Conservation (phyloP, 73 alveolate species). For the Symbiodinium natans region DNA sequence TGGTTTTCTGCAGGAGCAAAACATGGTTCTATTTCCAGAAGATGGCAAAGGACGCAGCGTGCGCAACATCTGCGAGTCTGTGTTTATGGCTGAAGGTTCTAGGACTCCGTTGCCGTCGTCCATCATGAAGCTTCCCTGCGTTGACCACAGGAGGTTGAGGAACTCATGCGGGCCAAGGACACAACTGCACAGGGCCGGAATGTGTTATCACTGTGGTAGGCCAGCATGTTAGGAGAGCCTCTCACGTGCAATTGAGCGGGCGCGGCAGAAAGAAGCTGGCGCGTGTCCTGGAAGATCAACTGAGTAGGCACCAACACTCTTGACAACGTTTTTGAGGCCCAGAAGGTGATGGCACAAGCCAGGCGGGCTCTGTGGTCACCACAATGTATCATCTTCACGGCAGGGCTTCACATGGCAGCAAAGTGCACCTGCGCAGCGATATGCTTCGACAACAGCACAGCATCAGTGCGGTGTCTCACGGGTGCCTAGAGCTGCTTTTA, state of each 20-base stretch:
- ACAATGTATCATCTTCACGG: no score
- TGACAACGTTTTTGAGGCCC: not conserved
- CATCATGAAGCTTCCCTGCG: not conserved
- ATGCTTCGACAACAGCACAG: no score
- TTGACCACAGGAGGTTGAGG: constrained; percentile 57
- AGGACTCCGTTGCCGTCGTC: no score
- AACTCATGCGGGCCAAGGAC: constrained; percentile 80
- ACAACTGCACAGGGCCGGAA: no score
- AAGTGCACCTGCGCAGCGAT: no score
- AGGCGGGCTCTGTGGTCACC: not conserved
- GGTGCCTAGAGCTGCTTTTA: no score
- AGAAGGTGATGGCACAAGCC: not conserved
- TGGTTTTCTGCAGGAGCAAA: constrained; percentile 30
- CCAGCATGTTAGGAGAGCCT: constrained; percentile 28
- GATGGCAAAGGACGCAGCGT: constrained; percentile 42
- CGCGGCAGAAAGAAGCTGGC: not conserved
- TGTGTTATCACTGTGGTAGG: no score
- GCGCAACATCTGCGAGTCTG: not conserved
- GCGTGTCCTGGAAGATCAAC: not conserved
- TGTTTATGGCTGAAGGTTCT: not conserved
- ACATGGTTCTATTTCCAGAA: constrained; percentile 89
- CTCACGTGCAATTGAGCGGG: not conserved
- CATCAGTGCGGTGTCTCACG: no score
- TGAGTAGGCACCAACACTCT: no score
- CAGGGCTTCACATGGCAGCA: no score